phyloP scores from a whole-genome alignment of 495 filamentous ascomycete species.

The Tuber brumale region DNA sequence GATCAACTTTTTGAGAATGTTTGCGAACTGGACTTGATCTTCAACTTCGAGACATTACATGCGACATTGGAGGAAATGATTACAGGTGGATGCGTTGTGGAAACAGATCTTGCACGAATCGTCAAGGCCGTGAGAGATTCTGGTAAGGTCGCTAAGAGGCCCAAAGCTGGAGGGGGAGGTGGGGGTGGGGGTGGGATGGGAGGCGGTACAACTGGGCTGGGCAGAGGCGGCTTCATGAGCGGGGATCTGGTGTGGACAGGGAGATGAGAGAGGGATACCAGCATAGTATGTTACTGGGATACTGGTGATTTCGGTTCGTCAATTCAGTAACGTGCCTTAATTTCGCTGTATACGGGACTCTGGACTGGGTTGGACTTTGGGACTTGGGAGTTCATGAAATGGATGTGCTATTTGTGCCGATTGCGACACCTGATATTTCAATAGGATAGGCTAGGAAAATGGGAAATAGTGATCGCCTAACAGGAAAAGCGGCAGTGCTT shows the following conservation, averaged over 20 bases:
- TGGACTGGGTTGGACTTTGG: neutral
- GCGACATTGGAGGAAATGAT: conserved; percentile 89
- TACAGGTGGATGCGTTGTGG: conserved; percentile 89
- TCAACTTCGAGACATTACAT: conserved; percentile 96
- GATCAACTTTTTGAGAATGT: conserved; percentile 96
- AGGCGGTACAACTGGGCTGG: conserved; percentile 38
- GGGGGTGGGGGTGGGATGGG: conserved; percentile 33
- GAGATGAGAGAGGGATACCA: conserved; percentile 41
- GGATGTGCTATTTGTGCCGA: neutral
- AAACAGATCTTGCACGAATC: conserved; percentile 82
- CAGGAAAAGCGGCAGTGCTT: neutral
- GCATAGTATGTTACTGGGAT: neutral
- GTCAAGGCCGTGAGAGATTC: conserved; percentile 75
- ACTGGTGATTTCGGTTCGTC: neutral
- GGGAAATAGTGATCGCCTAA: neutral
- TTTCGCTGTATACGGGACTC: neutral
- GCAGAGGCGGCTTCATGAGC: conserved; percentile 46
- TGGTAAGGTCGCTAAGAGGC: conserved; percentile 68
- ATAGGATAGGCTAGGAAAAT: neutral
- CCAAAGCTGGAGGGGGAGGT: conserved; percentile 48
- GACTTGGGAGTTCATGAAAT: neutral
- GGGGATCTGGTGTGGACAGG: conserved; percentile 56
- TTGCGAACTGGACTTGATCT: conserved; percentile 95
- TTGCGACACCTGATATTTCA: conserved; percentile 5
- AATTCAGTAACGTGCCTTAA: neutral